Percentiles rank a stretch among this genome's conserved stretches.
Conservation (phyloP, 495 filamentous ascomycete species). For the Aspergillus incahuasiensis region DNA sequence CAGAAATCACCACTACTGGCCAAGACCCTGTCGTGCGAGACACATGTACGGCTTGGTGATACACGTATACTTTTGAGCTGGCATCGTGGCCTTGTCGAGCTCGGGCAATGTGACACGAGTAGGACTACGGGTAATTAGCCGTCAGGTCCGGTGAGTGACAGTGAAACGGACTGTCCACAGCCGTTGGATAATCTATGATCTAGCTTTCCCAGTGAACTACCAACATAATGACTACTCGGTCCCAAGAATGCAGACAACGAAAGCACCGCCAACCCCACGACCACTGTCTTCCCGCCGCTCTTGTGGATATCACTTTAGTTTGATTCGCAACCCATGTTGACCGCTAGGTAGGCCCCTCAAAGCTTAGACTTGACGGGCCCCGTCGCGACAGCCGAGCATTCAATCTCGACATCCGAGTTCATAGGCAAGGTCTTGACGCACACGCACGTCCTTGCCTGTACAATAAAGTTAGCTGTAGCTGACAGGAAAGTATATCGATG, state of each 20-base stretch:
- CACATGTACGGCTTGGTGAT: not conserved
- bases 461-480: not conserved
- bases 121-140: not conserved
- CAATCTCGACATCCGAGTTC: slow-evolving; percentile 68
- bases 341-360: not conserved
- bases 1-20: not conserved
- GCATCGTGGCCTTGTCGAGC: not conserved
- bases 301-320: too few relatives aligned
- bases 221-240: too few relatives aligned
- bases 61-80: not conserved
- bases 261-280: too few relatives aligned
- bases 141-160: not conserved
- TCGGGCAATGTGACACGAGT: not conserved
- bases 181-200: not conserved
- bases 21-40: not conserved
- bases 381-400: slow-evolving; percentile 42
- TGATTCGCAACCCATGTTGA: not conserved
- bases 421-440: slow-evolving; percentile 60
- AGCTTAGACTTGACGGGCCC: slow-evolving; percentile 8
- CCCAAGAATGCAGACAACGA: too few relatives aligned
- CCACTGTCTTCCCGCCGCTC: too few relatives aligned
- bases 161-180: not conserved
- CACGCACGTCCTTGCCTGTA: slow-evolving; percentile 58
- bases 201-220: not conserved
- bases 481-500: not conserved